Evolutionary conservation across 2,329 filamentous ascomycete species (phyloP).

Genomic region (Diplodia corticola): DNA sequence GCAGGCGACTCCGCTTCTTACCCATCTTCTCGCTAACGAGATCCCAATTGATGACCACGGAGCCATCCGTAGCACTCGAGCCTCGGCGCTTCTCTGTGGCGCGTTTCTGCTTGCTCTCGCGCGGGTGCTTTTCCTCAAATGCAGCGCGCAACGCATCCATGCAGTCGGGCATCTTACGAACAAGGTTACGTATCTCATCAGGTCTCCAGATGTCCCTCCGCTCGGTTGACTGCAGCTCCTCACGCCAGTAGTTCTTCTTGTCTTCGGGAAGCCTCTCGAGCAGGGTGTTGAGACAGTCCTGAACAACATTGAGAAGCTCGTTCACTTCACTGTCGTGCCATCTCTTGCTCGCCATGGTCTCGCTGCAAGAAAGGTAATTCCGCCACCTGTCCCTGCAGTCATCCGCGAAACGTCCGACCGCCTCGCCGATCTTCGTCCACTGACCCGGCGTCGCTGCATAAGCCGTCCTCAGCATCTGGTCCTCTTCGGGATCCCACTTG

Average conservation of each 20-base stretch:
- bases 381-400: slow-evolving; percentile 71
- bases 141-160: slow-evolving; percentile 14
- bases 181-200: slow-evolving; percentile 33
- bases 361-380: slow-evolving; percentile 64
- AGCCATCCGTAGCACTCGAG: slow-evolving; percentile 11
- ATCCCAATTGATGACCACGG: slow-evolving; percentile 60
- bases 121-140: slow-evolving; percentile 4
- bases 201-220: slow-evolving; percentile 25
- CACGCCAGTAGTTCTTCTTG: slow-evolving; percentile 22
- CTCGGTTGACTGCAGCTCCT: slow-evolving; percentile 28
- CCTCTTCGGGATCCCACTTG: slow-evolving; percentile 60
- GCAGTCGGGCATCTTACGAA: slow-evolving; percentile 30
- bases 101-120: slow-evolving; percentile 17
- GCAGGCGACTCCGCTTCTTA: slow-evolving; percentile 62
- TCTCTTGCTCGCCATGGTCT: slow-evolving; percentile 52
- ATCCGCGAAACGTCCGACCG: slow-evolving; percentile 61
- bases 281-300: slow-evolving; percentile 54
- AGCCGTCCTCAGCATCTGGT: slow-evolving; percentile 53
- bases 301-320: slow-evolving; percentile 54
- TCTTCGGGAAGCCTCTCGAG: slow-evolving; percentile 37
- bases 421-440: slow-evolving; percentile 63
- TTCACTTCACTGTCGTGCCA: slow-evolving; percentile 66
- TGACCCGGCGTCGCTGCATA: slow-evolving; percentile 54
- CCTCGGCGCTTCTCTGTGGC: slow-evolving; percentile 15
- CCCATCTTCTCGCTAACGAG: slow-evolving; percentile 63